These are phyloP conservation scores for Colletotrichum paranaense DNA, from an alignment of 2,329 filamentous ascomycete genomes.

Conservation along the genomic window DNA sequence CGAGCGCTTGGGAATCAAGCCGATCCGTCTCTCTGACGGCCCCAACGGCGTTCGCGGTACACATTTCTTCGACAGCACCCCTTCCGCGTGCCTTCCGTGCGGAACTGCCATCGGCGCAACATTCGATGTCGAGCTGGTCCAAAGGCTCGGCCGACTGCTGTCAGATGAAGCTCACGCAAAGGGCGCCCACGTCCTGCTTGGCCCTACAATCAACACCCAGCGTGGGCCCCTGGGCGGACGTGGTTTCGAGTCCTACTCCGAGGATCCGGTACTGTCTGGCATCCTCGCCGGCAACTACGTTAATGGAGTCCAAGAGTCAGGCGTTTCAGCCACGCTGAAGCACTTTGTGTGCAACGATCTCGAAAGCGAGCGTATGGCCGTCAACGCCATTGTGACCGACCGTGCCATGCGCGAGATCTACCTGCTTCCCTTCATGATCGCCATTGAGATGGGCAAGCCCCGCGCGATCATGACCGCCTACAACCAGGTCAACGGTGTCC, in stretches of 20 bases:
- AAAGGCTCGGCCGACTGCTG: slow-evolving; percentile 61
- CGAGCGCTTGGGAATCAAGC: slow-evolving; percentile 25
- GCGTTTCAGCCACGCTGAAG: slow-evolving; percentile 67
- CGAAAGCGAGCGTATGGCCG: slow-evolving; percentile 66
- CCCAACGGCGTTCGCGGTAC: slow-evolving; percentile 65
- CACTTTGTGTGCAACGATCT: slow-evolving; percentile 73
- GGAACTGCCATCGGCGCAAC: slow-evolving; percentile 68
- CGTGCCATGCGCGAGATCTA: slow-evolving; percentile 70
- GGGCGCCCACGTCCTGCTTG: slow-evolving; percentile 67
- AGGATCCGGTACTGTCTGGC: slow-evolving; percentile 68
- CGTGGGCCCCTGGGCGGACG: slow-evolving; percentile 68
- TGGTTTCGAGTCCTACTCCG: slow-evolving; percentile 69
- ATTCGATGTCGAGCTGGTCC: slow-evolving; percentile 65
- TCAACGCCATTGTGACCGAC: slow-evolving; percentile 65
- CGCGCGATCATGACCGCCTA: slow-evolving; percentile 68
- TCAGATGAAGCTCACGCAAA: slow-evolving; percentile 65
- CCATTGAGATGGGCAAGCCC: slow-evolving; percentile 61
- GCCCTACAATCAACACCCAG: slow-evolving; percentile 73
- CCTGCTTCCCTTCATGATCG: slow-evolving; percentile 67
- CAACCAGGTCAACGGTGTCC: slow-evolving; percentile 52
- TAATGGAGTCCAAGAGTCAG: slow-evolving; percentile 65
- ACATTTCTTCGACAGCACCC: slow-evolving; percentile 73
- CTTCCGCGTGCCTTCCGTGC: slow-evolving; percentile 70
- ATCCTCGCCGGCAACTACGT: slow-evolving; percentile 64
- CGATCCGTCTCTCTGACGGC: slow-evolving; percentile 37